Percentiles rank a stretch among this genome's conserved stretches.
Conservation (phyloP, 768 basidiomycete genomes). For the Hortiboletus flavorubellus region DNA sequence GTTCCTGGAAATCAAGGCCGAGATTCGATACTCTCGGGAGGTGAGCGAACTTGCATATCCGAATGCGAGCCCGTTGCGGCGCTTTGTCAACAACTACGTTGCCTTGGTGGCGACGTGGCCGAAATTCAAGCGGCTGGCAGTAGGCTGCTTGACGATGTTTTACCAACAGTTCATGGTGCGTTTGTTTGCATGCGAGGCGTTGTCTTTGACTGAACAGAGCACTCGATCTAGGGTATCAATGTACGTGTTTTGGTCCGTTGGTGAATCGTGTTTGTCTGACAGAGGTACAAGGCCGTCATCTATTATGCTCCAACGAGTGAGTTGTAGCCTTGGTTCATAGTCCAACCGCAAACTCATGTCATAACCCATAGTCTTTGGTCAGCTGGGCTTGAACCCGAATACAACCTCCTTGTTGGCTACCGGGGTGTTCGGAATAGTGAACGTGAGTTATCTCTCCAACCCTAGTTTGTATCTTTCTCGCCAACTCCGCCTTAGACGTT, state of each 20-base stretch:
- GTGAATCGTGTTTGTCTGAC: slow-evolving; percentile 1
- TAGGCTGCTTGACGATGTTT: slow-evolving; percentile 33
- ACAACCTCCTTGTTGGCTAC: slow-evolving; percentile 42
- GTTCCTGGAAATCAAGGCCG: slow-evolving; percentile 39
- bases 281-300: slow-evolving; percentile 23
- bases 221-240: slow-evolving; percentile 23
- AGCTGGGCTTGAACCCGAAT: slow-evolving; percentile 38
- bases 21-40: slow-evolving; percentile 28
- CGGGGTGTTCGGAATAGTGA: slow-evolving; percentile 39
- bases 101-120: slow-evolving; percentile 28
- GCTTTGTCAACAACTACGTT: slow-evolving; percentile 23
- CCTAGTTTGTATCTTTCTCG: background rate
- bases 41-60: slow-evolving; percentile 18
- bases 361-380: slow-evolving; percentile 35
- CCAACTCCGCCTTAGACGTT: slow-evolving; percentile 23
- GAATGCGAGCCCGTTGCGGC: slow-evolving; percentile 18
- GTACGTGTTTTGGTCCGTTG: slow-evolving; percentile 13
- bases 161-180: slow-evolving; percentile 33
- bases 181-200: background rate
- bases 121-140: slow-evolving; percentile 29
- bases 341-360: slow-evolving; percentile 13
- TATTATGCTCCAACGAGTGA: slow-evolving; percentile 27
- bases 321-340: background rate
- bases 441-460: slow-evolving; percentile 10
- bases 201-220: background rate